These are phyloP conservation scores for Mortierella sp. DNA, from an alignment of 371 early-diverging fungal species.

Conservation along the genomic window DNA sequence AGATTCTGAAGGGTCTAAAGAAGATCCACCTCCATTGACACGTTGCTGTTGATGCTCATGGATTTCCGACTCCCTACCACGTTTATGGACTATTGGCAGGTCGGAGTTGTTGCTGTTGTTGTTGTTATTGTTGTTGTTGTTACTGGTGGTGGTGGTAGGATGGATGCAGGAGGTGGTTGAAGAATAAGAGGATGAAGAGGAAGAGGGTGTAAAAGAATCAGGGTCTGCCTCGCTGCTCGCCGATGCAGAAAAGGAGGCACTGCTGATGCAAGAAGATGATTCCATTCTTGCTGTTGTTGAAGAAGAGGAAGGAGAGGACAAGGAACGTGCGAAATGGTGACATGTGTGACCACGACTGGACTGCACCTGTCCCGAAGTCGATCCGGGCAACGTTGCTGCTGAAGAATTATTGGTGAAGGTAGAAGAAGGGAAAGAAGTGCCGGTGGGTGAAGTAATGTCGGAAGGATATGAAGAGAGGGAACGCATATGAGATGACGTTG, in stretches of 20 bases:
- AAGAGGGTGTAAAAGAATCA: not conserved
- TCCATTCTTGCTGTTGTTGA: not conserved
- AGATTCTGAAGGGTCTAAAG: not conserved
- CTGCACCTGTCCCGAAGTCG: not conserved
- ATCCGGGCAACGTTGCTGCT: not conserved
- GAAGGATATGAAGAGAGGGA: not conserved
- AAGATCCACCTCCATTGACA: not conserved
- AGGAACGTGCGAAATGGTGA: conserved; percentile 1
- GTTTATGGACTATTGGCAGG: conserved; percentile 44
- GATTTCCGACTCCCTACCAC: conserved; percentile 34
- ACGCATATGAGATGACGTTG: not conserved
- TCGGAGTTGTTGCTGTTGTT: conserved; percentile 33
- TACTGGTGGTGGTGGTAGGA: not conserved
- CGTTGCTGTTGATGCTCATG: not conserved
- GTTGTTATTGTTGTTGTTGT: conserved; percentile 27
- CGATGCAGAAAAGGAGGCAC: not conserved
- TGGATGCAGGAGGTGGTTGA: conserved; percentile 4
- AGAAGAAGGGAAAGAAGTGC: not conserved
- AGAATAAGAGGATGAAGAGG: not conserved
- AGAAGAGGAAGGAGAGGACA: not conserved
- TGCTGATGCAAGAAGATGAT: not conserved
- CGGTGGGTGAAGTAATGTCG: not conserved
- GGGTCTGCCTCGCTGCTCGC: not conserved
- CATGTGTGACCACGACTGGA: conserved; percentile 6
- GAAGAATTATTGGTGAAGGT: not conserved